phyloP scores from a whole-genome alignment of 257 asterid genomes.

The Nicotiana knightiana region DNA sequence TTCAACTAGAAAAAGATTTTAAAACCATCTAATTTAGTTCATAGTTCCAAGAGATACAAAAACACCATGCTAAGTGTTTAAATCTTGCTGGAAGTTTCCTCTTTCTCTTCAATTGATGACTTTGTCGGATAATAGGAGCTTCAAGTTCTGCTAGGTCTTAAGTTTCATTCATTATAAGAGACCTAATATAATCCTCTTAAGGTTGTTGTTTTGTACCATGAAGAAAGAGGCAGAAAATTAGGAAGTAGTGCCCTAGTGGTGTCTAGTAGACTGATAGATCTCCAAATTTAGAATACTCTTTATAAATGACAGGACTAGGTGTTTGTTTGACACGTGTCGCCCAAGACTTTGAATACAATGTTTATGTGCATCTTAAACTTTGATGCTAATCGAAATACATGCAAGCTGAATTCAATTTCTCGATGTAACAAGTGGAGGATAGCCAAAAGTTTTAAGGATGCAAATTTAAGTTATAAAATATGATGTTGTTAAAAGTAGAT shows the following conservation, averaged over 20 bases:
- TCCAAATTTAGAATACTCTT: not conserved
- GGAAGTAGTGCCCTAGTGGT: not conserved
- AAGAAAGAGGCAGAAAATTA: not conserved
- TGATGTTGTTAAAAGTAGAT: not conserved
- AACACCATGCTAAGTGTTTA: not conserved
- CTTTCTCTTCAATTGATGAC: not conserved
- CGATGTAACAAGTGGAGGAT: not conserved
- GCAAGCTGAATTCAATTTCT: not conserved
- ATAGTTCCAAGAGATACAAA: not conserved
- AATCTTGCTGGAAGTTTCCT: not conserved
- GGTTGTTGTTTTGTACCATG: not conserved
- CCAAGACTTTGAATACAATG: not conserved
- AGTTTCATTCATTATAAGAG: not conserved
- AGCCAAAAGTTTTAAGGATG: not conserved
- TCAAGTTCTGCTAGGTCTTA: not conserved
- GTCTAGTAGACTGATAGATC: not conserved
- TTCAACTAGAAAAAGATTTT: not conserved
- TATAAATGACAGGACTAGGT: not conserved
- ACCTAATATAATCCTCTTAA: not conserved
- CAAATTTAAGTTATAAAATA: not conserved
- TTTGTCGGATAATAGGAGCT: not conserved
- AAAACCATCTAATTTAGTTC: not conserved
- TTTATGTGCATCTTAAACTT: not conserved
- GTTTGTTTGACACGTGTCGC: not conserved
- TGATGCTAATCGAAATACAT: not conserved